These are phyloP conservation scores for Verbascum thapsus DNA, from an alignment of 257 asterid species.

Conservation along the genomic window DNA sequence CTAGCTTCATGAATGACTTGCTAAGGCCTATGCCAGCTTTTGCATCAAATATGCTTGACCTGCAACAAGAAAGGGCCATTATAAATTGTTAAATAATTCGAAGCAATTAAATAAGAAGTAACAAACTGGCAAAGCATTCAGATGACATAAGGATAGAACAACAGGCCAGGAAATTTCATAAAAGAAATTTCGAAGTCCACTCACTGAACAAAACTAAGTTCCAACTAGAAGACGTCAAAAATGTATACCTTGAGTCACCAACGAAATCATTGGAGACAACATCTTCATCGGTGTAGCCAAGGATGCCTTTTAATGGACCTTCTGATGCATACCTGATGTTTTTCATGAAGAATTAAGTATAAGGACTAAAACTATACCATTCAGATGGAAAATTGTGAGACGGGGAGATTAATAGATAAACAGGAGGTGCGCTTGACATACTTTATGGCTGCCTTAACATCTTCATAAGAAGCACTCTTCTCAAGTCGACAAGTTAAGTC, in stretches of 20 bases:
- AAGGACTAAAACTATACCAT: not conserved
- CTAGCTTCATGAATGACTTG: constrained; percentile 81
- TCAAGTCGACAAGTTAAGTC: constrained; percentile 94
- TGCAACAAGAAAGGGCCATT: constrained; percentile 26
- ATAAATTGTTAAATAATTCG: not conserved
- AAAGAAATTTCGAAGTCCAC: not conserved
- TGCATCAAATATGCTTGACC: constrained; percentile 98
- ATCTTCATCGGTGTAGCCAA: constrained; percentile 98
- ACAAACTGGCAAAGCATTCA: not conserved
- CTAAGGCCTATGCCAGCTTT: constrained; percentile 98
- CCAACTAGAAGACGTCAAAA: not conserved
- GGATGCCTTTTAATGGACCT: constrained; percentile 88
- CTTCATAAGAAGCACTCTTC: constrained; percentile 89
- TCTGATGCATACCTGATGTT: constrained; percentile 83
- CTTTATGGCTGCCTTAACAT: constrained; percentile 93
- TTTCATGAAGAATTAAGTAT: not conserved
- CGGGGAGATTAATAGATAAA: constrained; percentile 2
- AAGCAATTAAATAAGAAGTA: not conserved
- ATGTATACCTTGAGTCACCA: constrained; percentile 83
- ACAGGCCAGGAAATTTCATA: not conserved
- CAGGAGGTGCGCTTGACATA: constrained; percentile 36
- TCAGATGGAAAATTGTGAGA: not conserved
- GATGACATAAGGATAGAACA: not conserved
- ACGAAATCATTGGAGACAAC: constrained; percentile 97
- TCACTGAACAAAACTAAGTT: not conserved